Base-by-base conservation (phyloP, 257 asterid species). In the Solanum stenotomum region DNA sequence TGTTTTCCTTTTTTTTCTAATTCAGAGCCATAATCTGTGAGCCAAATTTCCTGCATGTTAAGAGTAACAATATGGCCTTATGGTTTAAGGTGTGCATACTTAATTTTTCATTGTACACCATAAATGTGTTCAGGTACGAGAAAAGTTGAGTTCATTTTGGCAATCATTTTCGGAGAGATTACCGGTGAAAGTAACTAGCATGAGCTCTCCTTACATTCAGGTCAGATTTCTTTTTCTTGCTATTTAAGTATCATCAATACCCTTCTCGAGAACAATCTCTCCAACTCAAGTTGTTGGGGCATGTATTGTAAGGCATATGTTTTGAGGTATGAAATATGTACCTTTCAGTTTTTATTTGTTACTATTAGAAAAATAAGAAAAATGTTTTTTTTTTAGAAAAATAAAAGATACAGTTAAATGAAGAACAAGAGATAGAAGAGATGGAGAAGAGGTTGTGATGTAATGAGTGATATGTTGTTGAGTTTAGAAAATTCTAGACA, bases 101-200 rank as follows among this genome's bases (percentile, higher is more conserved):
- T 76, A 82, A 61, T 27, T 35, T 83, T 87, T 84, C 31, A 42
- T 38, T 37, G 31, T 65, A 20, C 85, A 27, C 42, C 70, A 31
- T 29, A 74, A 16, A 84, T 91, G 35, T 90, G 71, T 81, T 78
- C 86, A 95, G 98, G 98, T 97, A 63, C 97, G 98, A 22, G 89
- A 86, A 83, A 85, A 34, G 76, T 90, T 97, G 87, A 89, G 96
- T 89, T 31, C 90, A 83, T 96, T 93, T 87, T 97, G 98, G 99
- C 97, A 96, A 4, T 56, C 89, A 75, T 95, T 97, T 75, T 87
- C 94, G n/a, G 91, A 37, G 52, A 90, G 87, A 70, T 89, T 95
- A 90, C 92, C 95, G 3, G 95, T 92, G 16, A 87, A 89, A 72
- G 89, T 92, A 83, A 93, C 91, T 40, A 81, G 87, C 71, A 90